Base-by-base conservation (phyloP, 2,329 filamentous ascomycete genomes). In the Colletotrichum spinosum region DNA sequence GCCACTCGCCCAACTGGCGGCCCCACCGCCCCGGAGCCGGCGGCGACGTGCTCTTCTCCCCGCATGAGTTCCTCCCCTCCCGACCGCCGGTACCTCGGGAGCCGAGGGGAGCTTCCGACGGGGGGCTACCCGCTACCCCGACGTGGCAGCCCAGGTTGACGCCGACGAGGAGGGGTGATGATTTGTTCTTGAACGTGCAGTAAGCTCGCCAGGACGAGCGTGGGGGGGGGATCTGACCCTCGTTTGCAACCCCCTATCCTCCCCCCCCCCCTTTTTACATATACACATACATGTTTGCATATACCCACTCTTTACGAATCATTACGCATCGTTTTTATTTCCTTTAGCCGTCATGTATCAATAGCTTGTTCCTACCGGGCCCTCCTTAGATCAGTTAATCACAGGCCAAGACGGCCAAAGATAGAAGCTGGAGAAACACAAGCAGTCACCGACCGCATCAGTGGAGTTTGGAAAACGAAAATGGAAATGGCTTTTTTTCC, bases 71-170 rank as follows among this genome's bases (percentile, higher is more conserved):
- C 33, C 53, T 66, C 48, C 58, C 58, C 33, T 52, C 63, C 37
- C 46, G 58, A 6, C 57, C 57, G 5, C 48, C 55, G 6, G 35
- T 55, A 12, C 42, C 55, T 38, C 33, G 2, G 42, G 60, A 33
- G 11, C 45, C 34, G 25, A 13, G 15, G 50, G 13, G 48, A 15
- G 38, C 33, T 15, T 12, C 41, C n/a, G 25, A 37, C 13, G 38
- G 48, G 12, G 48, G 65, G 34, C 71, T 82, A 46, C 83, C 83
- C 1, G 75, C 74, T 41, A 85, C 83, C 42, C 87, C 88, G 0
- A 82, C 83, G 1, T 90, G 88, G 88, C 80, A 88, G 69, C 89
- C 89, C 3, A 85, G 83, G 69, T 72, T 92, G 70, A 92, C 90
- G 50, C 90, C 90, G 3, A 89, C 87, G 61, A 79, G 88, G 66